These are phyloP conservation scores for Sphaerulina populicola DNA, from an alignment of 2,329 filamentous ascomycete genomes.

Conservation along the genomic window DNA sequence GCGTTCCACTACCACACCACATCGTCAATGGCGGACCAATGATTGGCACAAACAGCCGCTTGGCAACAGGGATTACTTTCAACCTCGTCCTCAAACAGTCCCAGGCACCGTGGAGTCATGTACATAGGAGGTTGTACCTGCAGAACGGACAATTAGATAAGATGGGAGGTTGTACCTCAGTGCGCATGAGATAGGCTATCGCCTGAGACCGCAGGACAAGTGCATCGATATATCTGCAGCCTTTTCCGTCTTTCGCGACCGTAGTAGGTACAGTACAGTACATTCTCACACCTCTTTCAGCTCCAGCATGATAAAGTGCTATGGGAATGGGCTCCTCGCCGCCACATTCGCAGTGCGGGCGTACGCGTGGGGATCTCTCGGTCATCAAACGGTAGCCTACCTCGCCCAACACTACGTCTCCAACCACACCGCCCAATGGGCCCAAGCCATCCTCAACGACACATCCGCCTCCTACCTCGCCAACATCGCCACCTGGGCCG, in stretches of 20 bases:
- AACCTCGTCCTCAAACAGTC: constrained; percentile 9
- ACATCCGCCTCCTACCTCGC: constrained; percentile 43
- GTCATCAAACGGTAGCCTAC: constrained; percentile 49
- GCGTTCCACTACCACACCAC: too few relatives aligned
- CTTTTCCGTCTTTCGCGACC: neutral
- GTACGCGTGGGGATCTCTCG: constrained; percentile 46
- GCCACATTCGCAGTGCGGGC: neutral
- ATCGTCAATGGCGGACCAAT: neutral
- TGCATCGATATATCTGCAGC: constrained; percentile 1
- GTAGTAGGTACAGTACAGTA: too few relatives aligned
- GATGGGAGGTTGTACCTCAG: too few relatives aligned
- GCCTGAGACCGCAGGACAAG: neutral
- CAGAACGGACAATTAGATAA: constrained; percentile 10
- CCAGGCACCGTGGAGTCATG: constrained; percentile 1
- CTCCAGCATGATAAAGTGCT: neutral
- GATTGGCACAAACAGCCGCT: constrained; percentile 9
- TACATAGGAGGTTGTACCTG: too few relatives aligned
- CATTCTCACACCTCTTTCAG: neutral
- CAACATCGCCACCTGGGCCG: constrained; percentile 48
- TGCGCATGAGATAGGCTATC: constrained; percentile 11
- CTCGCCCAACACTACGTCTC: constrained; percentile 46
- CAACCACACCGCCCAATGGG: constrained; percentile 38
- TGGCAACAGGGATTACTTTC: constrained; percentile 5
- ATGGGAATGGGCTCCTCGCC: neutral
- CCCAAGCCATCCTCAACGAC: constrained; percentile 37